Percentiles rank a stretch among this genome's conserved stretches.
phyloP scores from a whole-genome alignment of 2,329 filamentous ascomycete genomes.

The Colletotrichum siamense region DNA sequence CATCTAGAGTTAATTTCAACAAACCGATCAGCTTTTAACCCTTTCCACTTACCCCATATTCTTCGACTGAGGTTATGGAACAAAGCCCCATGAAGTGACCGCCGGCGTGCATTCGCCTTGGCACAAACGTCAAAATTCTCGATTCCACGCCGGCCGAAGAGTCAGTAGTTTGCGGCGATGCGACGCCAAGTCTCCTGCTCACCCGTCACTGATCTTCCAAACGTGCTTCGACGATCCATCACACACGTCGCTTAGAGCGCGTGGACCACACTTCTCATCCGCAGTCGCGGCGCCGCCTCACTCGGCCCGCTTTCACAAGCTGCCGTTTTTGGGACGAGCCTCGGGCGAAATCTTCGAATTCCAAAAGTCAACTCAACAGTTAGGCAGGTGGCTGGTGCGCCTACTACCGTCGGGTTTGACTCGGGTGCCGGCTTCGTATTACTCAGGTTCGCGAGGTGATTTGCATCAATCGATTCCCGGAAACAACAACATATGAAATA shows the following conservation, averaged over 20 bases:
- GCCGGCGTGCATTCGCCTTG: neutral
- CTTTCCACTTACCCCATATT: neutral
- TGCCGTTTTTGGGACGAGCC: constrained; percentile 16
- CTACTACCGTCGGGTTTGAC: neutral
- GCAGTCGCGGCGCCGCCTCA: neutral
- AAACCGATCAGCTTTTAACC: neutral
- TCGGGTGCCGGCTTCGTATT: neutral
- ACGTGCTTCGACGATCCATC: neutral
- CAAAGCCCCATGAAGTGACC: neutral
- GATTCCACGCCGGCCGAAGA: neutral
- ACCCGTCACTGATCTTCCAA: neutral
- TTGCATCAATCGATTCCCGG: neutral
- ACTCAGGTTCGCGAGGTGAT: neutral
- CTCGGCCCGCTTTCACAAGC: constrained; percentile 18
- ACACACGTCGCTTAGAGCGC: neutral
- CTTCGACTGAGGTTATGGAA: neutral
- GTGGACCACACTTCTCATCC: neutral
- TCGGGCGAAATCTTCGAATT: neutral
- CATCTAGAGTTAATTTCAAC: neutral
- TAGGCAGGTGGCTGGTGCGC: neutral
- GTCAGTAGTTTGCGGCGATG: neutral
- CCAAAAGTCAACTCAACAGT: neutral
- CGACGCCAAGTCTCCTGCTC: neutral
- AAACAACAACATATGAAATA: neutral
- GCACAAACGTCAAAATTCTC: neutral